Base-by-base conservation (phyloP, 106 monocot species). In the Iris macrosiphon region DNA sequence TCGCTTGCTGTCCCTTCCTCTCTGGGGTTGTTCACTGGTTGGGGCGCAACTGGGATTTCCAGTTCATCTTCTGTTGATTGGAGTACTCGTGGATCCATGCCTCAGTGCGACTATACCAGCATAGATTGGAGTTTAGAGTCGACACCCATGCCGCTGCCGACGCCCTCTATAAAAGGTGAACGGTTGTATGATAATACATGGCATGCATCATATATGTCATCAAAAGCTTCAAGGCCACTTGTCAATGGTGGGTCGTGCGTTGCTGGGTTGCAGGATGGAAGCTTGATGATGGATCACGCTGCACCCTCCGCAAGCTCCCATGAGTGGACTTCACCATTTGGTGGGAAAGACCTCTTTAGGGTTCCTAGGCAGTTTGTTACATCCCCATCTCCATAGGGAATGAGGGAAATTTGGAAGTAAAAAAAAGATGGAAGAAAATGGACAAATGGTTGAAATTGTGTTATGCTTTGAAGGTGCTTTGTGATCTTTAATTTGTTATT, bases 71-170 rank as follows among this genome's bases (percentile, higher is more conserved):
- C 70, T 12, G 62, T 66, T 21, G 84, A 84, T 57, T 94, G 88
- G 93, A 74, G 61, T 33, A 64, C 65, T 1, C 58, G 68, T 22
- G 59, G 68, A 10, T 35, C 53, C 11, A 59, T 61, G 35, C 47
- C 72, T 0, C 62, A 61, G 25, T 67, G 67, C 11, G 89, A 96
- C 63, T 96, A 86, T 52, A 74, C 82, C n/a, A 69, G 68, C 45
- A 77, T 96, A 64, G 95, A 96, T 57, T 96, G 95, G 95, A 89
- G 89, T 67, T 28, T 82, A 9, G 79, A 90, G 29, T 31, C 54
- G 18, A 57, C 74, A 14, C 44, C 72, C 0, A 30, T 28, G 55
- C n/a, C 57, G 1, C 61, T 67, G 16, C 40, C 71, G 32, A 60
- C 42, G 24, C 31, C 72, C 10, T 39, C 59, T 10, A 13, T 51